Evolutionary conservation across 139 green algal genomes (phyloP), one percentile per base, ranked within the genome.

Genomic region (Coelastrella sp.): DNA sequence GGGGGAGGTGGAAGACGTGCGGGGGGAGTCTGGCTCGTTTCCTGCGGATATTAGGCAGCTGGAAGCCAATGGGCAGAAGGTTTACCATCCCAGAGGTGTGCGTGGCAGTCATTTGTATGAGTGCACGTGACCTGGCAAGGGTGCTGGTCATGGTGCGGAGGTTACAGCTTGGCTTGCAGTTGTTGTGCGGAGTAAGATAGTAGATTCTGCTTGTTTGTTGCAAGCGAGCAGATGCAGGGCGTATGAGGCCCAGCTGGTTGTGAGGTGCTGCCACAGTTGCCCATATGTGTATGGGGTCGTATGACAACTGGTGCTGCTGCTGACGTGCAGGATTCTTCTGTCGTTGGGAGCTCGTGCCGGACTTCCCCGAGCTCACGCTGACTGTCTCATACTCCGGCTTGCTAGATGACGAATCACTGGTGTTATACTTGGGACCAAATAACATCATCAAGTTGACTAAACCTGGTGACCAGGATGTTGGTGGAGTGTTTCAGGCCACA

Each of bases 291-390:
- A 47, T 47, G 32, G 32, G 32, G 32, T 47, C 32, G 32, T 47
- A 2, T 47, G 32, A 47, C 32, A 47, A 47, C 32, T 47, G 32
- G 32, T 47, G 32, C 0, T 47, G 32, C 32, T 47, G 32, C 32
- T 47, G 32, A 47, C 32, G 32, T 47, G 54, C 83, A 88, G 83
- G 83, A 47, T 90, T 91, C 64, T 80, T 73, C 64, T 91, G 87
- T 64, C 76, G 65, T 13, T 91, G 87, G 87, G 77, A 81, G 64
- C 87, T 91, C 61, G 54, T 91, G 8, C 87, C 87, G 22, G 77
- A 78, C 77, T 54, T 81, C 8, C 54, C 87, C 4, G 60, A 86
- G 8, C 19, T 91, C 20, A 80, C 64, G 4, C 5, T 91, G 32
- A 91, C 47, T 2, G 77, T 91, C 11, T 20, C 79, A 61, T 91